Percentiles rank a stretch among this genome's conserved stretches.
Conservation (phyloP, 164 flowering plant genomes). For the Euptelea pleiosperma region DNA sequence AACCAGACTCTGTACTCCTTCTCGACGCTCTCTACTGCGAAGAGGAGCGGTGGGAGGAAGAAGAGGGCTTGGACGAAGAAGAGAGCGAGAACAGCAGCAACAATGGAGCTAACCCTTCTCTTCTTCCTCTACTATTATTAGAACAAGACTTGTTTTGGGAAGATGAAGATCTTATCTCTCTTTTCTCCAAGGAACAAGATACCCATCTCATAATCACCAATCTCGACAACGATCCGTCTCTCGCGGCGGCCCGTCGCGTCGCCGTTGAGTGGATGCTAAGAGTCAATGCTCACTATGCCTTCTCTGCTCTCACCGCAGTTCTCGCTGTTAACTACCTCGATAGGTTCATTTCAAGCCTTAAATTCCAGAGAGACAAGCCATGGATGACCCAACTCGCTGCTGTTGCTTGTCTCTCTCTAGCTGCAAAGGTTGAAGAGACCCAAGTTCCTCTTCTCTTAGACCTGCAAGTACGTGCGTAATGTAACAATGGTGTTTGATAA, state of each 20-base stretch:
- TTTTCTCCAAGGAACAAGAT: slow-evolving; percentile 47
- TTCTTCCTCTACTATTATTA: slow-evolving; percentile 17
- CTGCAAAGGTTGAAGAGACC: slow-evolving; percentile 89
- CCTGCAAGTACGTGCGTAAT: slow-evolving; percentile 51
- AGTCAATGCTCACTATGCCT: slow-evolving; percentile 51
- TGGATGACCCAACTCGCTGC: slow-evolving; percentile 86
- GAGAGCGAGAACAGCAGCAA: background rate
- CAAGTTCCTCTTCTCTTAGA: slow-evolving; percentile 77
- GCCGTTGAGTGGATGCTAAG: slow-evolving; percentile 79
- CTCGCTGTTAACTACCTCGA: slow-evolving; percentile 76
- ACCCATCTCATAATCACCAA: slow-evolving; percentile 14
- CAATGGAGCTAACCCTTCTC: background rate
- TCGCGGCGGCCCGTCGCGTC: slow-evolving; percentile 42
- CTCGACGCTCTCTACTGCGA: slow-evolving; percentile 59
- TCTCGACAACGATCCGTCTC: slow-evolving; percentile 26
- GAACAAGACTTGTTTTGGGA: slow-evolving; percentile 60
- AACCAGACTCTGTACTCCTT: slow-evolving; percentile 20
- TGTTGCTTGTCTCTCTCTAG: slow-evolving; percentile 83
- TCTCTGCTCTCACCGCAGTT: slow-evolving; percentile 65
- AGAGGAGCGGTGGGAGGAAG: slow-evolving; percentile 46
- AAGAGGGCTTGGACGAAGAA: slow-evolving; percentile 2
- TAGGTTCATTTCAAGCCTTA: slow-evolving; percentile 52
- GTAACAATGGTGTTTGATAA: too few species aligned
- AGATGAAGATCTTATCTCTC: slow-evolving; percentile 52
- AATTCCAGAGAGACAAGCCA: slow-evolving; percentile 56